These are phyloP conservation scores for Scheffersomyces coipomensis DNA, from an alignment of 805 yeast genomes.

Conservation along the genomic window DNA sequence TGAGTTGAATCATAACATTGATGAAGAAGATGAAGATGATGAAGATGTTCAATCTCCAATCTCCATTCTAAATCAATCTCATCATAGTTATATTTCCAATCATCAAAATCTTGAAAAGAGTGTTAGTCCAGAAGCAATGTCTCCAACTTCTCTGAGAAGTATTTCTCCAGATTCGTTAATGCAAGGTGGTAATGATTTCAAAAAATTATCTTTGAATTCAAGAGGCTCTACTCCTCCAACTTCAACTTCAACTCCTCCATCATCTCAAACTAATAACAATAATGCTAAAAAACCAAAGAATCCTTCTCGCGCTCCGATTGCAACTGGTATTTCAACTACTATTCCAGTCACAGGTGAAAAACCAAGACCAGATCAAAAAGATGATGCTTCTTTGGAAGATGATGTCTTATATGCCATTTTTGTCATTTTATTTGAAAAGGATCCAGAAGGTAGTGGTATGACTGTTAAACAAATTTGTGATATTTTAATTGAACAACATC, in stretches of 20 bases:
- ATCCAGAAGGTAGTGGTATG: constrained; percentile 72
- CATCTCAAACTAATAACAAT: constrained; percentile 7
- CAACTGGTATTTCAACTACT: constrained; percentile 73
- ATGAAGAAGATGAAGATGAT: constrained; percentile 17
- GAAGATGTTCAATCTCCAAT: constrained; percentile 21
- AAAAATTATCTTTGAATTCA: constrained; percentile 7
- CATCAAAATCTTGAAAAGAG: constrained; percentile 4
- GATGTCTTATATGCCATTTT: constrained; percentile 76
- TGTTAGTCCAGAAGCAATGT: constrained; percentile 27
- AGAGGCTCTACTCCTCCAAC: constrained; percentile 32
- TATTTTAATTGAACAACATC: constrained; percentile 67
- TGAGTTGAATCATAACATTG: constrained; percentile 1
- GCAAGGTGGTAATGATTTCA: constrained; percentile 19
- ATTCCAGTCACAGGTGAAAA: constrained; percentile 75
- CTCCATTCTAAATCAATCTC: neutral
- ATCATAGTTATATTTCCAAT: constrained; percentile 3
- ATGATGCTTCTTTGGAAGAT: constrained; percentile 62
- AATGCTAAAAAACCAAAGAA: constrained; percentile 31
- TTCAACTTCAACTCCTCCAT: constrained; percentile 11
- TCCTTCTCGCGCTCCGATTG: constrained; percentile 50
- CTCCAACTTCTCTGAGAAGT: constrained; percentile 31
- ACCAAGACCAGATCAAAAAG: constrained; percentile 68
- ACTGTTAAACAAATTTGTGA: constrained; percentile 90
- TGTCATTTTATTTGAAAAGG: constrained; percentile 66
- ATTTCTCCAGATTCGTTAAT: constrained; percentile 45